A percentile compares a stretch with the other conserved stretches of the same genome.
phyloP scores from a whole-genome alignment of 1,284 basidiomycete genomes.

The Neolentinus lepideus region DNA sequence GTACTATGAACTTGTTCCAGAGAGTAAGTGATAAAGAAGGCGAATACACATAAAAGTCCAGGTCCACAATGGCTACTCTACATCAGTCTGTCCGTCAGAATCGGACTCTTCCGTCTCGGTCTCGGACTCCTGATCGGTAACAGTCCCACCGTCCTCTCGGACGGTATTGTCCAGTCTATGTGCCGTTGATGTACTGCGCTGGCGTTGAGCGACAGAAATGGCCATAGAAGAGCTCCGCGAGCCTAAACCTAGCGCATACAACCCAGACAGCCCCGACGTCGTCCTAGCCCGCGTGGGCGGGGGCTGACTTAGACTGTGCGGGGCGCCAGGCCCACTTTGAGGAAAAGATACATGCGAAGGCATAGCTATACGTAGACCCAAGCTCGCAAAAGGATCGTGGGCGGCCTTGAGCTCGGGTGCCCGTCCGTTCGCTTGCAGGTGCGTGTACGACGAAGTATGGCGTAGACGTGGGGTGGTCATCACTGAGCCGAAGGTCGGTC shows the following conservation, averaged over 20 bases:
- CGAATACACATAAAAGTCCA: background rate
- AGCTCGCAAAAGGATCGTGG: slow-evolving; percentile 36
- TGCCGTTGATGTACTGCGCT: background rate
- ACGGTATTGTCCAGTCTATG: background rate
- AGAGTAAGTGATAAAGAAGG: background rate
- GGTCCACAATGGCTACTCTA: slow-evolving; percentile 2
- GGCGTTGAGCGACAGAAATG: background rate
- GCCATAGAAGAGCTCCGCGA: slow-evolving; percentile 24
- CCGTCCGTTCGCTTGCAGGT: slow-evolving; percentile 10
- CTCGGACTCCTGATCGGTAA: background rate
- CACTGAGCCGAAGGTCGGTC: slow-evolving; percentile 58
- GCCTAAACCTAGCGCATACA: slow-evolving; percentile 56
- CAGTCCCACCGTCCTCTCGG: background rate
- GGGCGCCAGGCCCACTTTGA: background rate
- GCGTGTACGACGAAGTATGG: slow-evolving; percentile 37
- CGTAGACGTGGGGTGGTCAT: slow-evolving; percentile 55
- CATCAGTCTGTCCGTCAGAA: slow-evolving; percentile 4
- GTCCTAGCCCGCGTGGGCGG: slow-evolving; percentile 26
- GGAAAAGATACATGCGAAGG: slow-evolving; percentile 26
- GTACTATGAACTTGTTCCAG: background rate
- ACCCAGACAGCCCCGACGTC: slow-evolving; percentile 37
- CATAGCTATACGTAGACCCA: slow-evolving; percentile 60
- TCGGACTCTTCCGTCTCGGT: slow-evolving; percentile 1
- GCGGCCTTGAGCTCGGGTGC: slow-evolving; percentile 6
- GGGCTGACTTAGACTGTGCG: slow-evolving; percentile 14